Base-by-base conservation (phyloP, 2,329 filamentous ascomycete species). In the Fusarium torulosum region DNA sequence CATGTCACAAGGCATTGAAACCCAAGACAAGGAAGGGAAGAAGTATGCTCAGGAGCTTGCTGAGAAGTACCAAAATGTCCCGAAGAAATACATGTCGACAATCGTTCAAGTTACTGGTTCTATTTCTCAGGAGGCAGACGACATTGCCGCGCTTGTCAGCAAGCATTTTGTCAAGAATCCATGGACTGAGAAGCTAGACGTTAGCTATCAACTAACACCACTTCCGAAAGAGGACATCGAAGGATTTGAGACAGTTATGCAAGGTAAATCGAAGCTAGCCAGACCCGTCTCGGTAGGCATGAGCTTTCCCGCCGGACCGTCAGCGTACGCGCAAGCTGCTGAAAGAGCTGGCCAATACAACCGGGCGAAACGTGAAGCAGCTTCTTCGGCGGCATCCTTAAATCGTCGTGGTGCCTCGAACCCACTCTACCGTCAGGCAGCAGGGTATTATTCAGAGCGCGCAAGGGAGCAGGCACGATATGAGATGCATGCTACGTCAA, bases 371-470 rank as follows among this genome's bases (percentile, higher is more conserved):
- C 73, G 74, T 27, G 75, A 79, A 21, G 78, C 78, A 44, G 52
- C 71, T 29, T 66, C 74, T 8, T 78, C 81, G 0, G 84, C 83
- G 0, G 72, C 79, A 1, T 75, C 79, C 6, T 78, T 84, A 21
- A 79, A 75, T 58, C 80, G 80, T 33, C 80, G 80, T 17, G 84
- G 85, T 21, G 89, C 86, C 69, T 94, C 92, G 0, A 88, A 93
- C 63, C 90, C 85, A 0, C 80, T 95, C 4, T 94, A 92, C 81
- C 87, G 89, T 21, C 91, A 90, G 58, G 94, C 88, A 1, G 92
- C 92, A 10, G 88, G 85, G 0, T 92, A 92, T 75, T 97, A 97
- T 76, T 85, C 88, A 1, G 86, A 92, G 51, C 82, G 91, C 13
- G 91, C 88, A 2, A 88, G 90, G 21, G 88, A 92, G 45, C 85